Base-by-base conservation (phyloP, 2,329 filamentous ascomycete genomes). In the Fusarium acutatum region DNA sequence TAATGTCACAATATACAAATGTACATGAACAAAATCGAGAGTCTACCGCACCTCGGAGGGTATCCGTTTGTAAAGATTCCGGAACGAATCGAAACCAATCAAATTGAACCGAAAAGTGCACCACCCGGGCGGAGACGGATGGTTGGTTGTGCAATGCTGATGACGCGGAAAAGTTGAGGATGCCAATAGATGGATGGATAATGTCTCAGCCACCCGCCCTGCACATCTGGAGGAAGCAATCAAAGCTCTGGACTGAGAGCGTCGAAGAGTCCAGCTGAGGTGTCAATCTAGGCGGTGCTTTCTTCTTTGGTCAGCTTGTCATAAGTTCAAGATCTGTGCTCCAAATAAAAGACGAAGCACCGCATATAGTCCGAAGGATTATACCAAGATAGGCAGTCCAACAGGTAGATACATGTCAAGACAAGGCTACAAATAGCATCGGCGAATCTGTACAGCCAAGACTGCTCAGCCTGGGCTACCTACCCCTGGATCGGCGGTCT, bases 401-500 rank as follows among this genome's bases (percentile, higher is more conserved):
- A 41, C 32, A 50, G 28, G 58, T 59, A 56, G 44, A 47, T 47
- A 30, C 20, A 30, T 47, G 14, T 47, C 44, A 53, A 73, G 53
- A 56, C 62, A 41, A 74, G 69, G 68, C 71, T 63, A 60, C 54
- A 56, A 74, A 75, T 54, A 69, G 67, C 43, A 59, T 69, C 66
- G 74, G 68, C 68, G 67, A 77, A 77, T 68, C 67, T 64, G 34
- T 67, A 58, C 56, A 72, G 72, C 74, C 69, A 76, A 77, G 72
- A 71, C 69, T 60, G 57, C 47, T 64, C 70, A 71, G 61, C 56
- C 70, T 69, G 65, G 59, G 57, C 43, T 50, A 49, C 35, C 64
- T 60, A 61, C 61, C 71, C 76, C 73, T 78, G 71, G 74, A 77
- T 77, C 74, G 62, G 75, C 71, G 68, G 73, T 77, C 73, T 74